Percentiles rank a stretch among this genome's conserved stretches.
Conservation (phyloP, 306 rosid genomes). For the Quercus variabilis region DNA sequence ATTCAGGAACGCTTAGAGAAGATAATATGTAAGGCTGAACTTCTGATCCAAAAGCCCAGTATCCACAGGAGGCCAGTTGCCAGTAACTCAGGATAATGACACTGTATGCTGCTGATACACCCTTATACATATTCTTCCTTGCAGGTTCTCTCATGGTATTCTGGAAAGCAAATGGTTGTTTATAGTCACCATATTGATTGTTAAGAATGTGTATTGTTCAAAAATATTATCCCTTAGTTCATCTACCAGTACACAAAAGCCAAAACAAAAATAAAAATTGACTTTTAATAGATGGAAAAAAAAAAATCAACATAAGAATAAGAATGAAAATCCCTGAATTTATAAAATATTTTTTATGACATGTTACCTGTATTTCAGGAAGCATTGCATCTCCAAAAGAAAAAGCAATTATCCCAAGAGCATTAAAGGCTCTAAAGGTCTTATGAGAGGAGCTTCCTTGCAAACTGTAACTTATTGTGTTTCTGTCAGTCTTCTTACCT, state of each 20-base stretch:
- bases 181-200: background rate
- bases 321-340: background rate
- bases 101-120: conserved; percentile 65
- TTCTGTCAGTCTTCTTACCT: conserved; percentile 69
- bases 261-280: background rate
- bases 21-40: conserved; percentile 65
- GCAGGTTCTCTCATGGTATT: conserved; percentile 67
- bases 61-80: conserved; percentile 60
- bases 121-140: conserved; percentile 63
- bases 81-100: conserved; percentile 62
- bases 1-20: conserved; percentile 55
- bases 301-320: background rate
- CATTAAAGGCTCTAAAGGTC: conserved; percentile 62
- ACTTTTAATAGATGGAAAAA: background rate
- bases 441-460: conserved; percentile 57
- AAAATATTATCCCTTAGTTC: background rate
- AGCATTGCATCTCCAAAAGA: conserved; percentile 89
- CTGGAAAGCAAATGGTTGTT: conserved; percentile 30
- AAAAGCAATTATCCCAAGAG: conserved; percentile 68
- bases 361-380: conserved; percentile 69
- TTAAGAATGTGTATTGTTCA: background rate
- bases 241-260: background rate
- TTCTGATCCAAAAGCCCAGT: conserved; percentile 78
- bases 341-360: background rate
- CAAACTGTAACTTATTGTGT: conserved; percentile 44